Percentiles rank a stretch among this genome's conserved stretches.
phyloP scores from a whole-genome alignment of 2,329 filamentous ascomycete genomes.

The Leptosphaerulina australis region DNA sequence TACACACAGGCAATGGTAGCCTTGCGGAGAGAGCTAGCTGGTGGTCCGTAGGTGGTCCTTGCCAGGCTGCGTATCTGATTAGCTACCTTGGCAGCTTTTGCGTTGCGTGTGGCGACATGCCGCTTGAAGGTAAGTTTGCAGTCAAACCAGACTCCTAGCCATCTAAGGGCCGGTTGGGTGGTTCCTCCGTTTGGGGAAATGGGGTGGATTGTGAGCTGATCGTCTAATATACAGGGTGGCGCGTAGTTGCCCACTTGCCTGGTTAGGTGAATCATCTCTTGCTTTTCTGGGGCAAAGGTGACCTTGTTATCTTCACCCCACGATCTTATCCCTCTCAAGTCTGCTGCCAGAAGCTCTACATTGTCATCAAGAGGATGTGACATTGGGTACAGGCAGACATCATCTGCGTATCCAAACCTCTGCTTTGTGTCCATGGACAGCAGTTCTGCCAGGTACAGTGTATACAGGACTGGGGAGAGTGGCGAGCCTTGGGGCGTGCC shows the following conservation, averaged over 20 bases:
- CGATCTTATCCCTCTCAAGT: constrained; percentile 6
- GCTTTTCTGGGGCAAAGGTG: constrained; percentile 17
- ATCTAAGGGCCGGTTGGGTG: constrained; percentile 4
- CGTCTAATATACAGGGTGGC: not conserved
- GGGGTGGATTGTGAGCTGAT: constrained; percentile 5
- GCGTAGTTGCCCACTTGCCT: constrained; percentile 3
- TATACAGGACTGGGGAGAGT: too few relatives aligned
- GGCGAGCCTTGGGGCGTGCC: too few relatives aligned
- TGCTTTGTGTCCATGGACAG: too few relatives aligned
- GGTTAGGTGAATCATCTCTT: constrained; percentile 18
- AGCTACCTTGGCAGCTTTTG: constrained; percentile 1
- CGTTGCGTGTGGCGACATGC: constrained; percentile 1
- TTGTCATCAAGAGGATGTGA: constrained; percentile 9
- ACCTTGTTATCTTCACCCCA: constrained; percentile 15
- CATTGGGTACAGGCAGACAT: too few relatives aligned
- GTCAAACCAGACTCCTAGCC: constrained; percentile 16
- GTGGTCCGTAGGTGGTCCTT: constrained; percentile 1
- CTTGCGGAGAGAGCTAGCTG: constrained; percentile 7
- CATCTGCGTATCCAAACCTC: too few relatives aligned
- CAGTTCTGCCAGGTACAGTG: too few relatives aligned
- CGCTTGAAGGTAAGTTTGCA: constrained; percentile 7
- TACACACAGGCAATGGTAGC: constrained; percentile 11
- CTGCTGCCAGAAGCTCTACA: constrained; percentile 4
- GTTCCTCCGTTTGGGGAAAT: not conserved
- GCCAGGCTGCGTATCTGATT: constrained; percentile 1